Conservation (phyloP, 176 grass and related monocot genomes). For the Phragmites australis region DNA sequence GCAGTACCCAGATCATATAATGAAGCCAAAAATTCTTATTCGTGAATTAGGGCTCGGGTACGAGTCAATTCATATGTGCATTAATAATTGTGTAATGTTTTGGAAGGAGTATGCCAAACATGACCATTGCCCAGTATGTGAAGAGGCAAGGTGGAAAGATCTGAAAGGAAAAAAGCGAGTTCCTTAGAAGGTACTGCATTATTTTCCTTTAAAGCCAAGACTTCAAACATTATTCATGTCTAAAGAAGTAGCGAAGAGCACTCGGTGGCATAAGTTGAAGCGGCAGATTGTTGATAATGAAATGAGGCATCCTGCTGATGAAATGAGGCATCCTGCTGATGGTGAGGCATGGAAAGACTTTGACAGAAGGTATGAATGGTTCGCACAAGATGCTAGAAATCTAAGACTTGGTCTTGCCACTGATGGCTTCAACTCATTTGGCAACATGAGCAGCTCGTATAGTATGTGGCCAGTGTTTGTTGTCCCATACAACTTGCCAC, state of each 20-base stretch:
- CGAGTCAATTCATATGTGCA: not conserved
- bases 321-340: no score
- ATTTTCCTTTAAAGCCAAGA: no score
- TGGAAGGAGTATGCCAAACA: no score
- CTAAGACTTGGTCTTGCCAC: not conserved
- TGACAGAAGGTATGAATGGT: no score
- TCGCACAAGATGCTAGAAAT: not conserved
- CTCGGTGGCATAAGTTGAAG: no score
- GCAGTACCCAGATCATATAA: not conserved
- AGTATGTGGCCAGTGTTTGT: slow-evolving; percentile 10
- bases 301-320: no score
- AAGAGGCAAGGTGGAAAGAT: no score
- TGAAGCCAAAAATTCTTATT: not conserved
- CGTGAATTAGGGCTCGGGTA: not conserved
- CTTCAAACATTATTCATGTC: no score
- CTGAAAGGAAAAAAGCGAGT: not conserved
- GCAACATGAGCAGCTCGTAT: not conserved
- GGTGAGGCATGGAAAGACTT: no score
- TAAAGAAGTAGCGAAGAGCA: no score
- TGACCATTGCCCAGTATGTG: not conserved
- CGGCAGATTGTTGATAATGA: no score
- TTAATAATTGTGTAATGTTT: not conserved
- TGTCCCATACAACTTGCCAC: slow-evolving; percentile 32
- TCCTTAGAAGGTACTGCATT: no score
- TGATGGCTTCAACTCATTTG: slow-evolving; percentile 9